Evolutionary conservation across 2,329 filamentous ascomycete species (phyloP).

Genomic region (Achaetomium macrosporum): DNA sequence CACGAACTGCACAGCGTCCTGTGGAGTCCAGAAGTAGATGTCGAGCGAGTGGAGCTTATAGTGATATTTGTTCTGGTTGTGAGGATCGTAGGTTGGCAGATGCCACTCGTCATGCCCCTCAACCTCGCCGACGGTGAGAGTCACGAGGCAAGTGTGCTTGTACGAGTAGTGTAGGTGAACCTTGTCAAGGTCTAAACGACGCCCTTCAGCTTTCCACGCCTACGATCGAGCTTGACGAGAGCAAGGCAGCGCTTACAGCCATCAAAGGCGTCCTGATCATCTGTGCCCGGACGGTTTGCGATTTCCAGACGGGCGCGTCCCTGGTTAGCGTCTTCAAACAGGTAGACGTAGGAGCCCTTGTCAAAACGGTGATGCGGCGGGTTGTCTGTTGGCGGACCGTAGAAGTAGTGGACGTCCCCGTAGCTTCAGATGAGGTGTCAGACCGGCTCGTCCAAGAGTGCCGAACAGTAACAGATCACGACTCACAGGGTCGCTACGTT

Average conservation of each 20-base stretch:
- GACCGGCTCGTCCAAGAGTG: background rate
- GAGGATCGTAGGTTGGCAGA: constrained; percentile 64
- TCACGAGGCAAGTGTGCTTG: constrained; percentile 67
- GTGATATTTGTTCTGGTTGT: constrained; percentile 71
- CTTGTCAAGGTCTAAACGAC: constrained; percentile 54
- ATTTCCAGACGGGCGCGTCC: constrained; percentile 67
- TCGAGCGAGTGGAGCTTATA: constrained; percentile 71
- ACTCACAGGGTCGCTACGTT: constrained; percentile 42
- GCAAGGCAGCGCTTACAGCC: constrained; percentile 54
- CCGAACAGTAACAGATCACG: background rate
- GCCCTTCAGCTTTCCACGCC: constrained; percentile 18
- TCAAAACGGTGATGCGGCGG: constrained; percentile 77
- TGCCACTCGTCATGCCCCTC: constrained; percentile 61
- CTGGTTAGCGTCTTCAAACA: constrained; percentile 67
- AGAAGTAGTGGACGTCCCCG: constrained; percentile 74
- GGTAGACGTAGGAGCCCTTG: constrained; percentile 72
- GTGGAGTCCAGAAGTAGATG: constrained; percentile 72
- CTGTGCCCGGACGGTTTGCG: constrained; percentile 66
- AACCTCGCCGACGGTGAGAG: constrained; percentile 54
- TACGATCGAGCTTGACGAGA: background rate
- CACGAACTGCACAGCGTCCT: constrained; percentile 65
- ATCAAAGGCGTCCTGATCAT: constrained; percentile 73
- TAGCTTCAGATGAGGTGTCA: constrained; percentile 47
- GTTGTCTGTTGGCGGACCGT: constrained; percentile 58
- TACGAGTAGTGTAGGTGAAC: constrained; percentile 64